A percentile compares a stretch with the other conserved stretches of the same genome.
Evolutionary conservation across 2,329 filamentous ascomycete genomes (phyloP).

Genomic region (Talaromyces sp.): DNA sequence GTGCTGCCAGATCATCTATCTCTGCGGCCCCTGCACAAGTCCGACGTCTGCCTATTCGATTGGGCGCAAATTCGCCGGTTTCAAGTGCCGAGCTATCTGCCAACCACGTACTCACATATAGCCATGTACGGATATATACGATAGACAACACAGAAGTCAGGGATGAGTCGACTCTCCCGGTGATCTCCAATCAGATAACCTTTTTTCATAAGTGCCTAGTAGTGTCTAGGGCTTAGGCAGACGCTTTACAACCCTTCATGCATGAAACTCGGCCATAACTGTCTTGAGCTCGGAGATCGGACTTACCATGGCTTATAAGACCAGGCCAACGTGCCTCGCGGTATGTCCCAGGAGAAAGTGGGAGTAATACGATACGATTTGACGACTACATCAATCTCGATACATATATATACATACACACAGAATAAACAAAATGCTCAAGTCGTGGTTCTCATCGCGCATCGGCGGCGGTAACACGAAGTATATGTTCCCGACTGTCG

Average conservation of each 20-base stretch:
- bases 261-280: neutral
- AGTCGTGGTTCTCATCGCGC: conserved; percentile 26
- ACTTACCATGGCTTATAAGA: neutral
- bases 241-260: neutral
- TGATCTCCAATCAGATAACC: neutral
- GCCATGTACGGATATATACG: too few relatives aligned
- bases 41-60: neutral
- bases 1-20: neutral
- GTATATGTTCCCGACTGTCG: conserved; percentile 35
- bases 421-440: conserved; percentile 22
- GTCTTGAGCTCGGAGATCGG: neutral
- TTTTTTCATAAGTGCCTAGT: neutral
- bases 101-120: too few relatives aligned
- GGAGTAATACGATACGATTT: neutral
- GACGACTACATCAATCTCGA: neutral
- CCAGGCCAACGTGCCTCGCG: neutral
- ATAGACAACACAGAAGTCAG: neutral
- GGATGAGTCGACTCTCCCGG: neutral
- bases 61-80: neutral
- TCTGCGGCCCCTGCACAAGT: neutral
- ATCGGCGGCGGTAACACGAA: conserved; percentile 16
- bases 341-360: neutral
- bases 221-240: neutral
- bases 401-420: neutral
- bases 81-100: neutral